Percentiles rank a stretch among this genome's conserved stretches.
Conservation (phyloP, 257 asterid genomes). For the Mitragyna speciosa region DNA sequence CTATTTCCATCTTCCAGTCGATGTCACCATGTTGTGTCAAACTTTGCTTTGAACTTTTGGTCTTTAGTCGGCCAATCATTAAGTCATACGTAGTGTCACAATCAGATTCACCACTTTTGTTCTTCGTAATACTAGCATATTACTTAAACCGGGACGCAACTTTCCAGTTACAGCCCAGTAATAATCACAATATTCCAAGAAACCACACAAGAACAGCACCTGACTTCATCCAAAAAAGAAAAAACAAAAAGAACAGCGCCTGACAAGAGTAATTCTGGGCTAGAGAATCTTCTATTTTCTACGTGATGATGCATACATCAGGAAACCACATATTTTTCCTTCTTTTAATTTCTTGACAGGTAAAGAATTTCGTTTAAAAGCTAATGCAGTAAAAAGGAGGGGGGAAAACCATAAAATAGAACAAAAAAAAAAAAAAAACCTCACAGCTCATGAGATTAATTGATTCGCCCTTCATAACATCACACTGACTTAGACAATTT, state of each 20-base stretch:
- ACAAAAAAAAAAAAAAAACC: not conserved
- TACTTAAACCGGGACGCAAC: too few relatives aligned
- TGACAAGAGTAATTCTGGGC: too few relatives aligned
- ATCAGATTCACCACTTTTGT: too few relatives aligned
- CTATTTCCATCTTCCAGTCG: too few relatives aligned
- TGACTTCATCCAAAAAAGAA: too few relatives aligned
- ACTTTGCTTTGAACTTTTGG: too few relatives aligned
- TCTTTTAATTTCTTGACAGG: not conserved
- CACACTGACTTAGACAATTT: not conserved
- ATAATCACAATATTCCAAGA: too few relatives aligned
- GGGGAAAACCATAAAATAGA: not conserved
- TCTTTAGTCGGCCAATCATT: too few relatives aligned
- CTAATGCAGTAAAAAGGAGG: not conserved
- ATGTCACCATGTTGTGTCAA: too few relatives aligned
- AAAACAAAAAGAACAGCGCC: not conserved
- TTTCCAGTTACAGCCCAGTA: too few relatives aligned
- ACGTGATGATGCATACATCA: not conserved
- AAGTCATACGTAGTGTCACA: too few relatives aligned
- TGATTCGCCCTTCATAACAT: not conserved
- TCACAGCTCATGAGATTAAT: not conserved
- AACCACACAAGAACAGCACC: not conserved
- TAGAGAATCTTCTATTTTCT: not conserved
- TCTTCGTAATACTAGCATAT: too few relatives aligned
- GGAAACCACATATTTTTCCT: not conserved
- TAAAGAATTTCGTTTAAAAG: not conserved